Conservation (phyloP, 2,329 filamentous ascomycete genomes). For the Cordyceps militaris region DNA sequence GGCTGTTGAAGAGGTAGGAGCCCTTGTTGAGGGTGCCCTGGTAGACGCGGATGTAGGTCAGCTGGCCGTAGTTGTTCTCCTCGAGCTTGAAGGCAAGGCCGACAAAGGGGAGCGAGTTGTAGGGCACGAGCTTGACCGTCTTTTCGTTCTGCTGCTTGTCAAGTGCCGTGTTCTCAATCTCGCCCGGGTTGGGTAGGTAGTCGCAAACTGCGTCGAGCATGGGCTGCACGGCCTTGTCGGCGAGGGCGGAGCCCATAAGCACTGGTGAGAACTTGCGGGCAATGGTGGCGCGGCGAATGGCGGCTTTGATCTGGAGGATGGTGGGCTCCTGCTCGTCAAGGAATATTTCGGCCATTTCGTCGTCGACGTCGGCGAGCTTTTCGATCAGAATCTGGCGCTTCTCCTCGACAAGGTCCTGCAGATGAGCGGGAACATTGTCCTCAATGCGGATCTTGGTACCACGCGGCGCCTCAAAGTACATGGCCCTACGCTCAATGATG, state of each 20-base stretch:
- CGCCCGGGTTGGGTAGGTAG: slow-evolving; percentile 84
- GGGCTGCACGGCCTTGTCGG: slow-evolving; percentile 89
- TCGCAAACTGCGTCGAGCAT: slow-evolving; percentile 97
- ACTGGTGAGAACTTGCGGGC: slow-evolving; percentile 86
- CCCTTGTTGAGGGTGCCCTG: slow-evolving; percentile 88
- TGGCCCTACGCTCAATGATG: slow-evolving; percentile 81
- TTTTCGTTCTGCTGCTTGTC: slow-evolving; percentile 74
- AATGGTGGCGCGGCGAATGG: slow-evolving; percentile 88
- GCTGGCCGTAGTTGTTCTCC: slow-evolving; percentile 96
- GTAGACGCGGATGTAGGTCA: slow-evolving; percentile 98
- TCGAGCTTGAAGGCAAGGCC: slow-evolving; percentile 97
- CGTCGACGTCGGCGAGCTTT: slow-evolving; percentile 93
- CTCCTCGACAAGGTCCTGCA: slow-evolving; percentile 70
- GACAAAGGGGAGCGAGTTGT: slow-evolving; percentile 89
- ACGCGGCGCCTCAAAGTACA: slow-evolving; percentile 82
- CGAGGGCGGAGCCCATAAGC: slow-evolving; percentile 91
- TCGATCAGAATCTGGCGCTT: slow-evolving; percentile 83
- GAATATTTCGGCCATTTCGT: slow-evolving; percentile 94
- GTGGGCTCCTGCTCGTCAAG: slow-evolving; percentile 79
- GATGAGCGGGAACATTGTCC: slow-evolving; percentile 75
- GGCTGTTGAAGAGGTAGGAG: slow-evolving; percentile 84
- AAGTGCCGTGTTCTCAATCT: slow-evolving; percentile 83
- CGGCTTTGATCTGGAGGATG: slow-evolving; percentile 77
- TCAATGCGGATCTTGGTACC: slow-evolving; percentile 71
- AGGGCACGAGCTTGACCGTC: slow-evolving; percentile 80